Conservation (phyloP, 345 rosid genomes). For the Stellera chamaejasme region DNA sequence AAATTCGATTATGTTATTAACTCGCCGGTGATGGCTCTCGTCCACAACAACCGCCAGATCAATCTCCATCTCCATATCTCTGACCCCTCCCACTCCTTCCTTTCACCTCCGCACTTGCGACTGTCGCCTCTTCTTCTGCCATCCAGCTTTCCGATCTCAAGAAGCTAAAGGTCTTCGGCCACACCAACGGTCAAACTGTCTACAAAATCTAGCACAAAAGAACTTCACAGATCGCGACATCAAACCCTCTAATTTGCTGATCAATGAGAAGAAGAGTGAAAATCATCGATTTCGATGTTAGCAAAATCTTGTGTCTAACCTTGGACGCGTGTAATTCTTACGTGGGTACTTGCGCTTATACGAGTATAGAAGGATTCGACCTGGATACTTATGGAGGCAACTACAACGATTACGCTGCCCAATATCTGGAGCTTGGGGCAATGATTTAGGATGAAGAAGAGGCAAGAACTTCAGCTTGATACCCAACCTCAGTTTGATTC, state of each 20-base stretch:
- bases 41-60: conserved; percentile 72
- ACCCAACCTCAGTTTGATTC: no score
- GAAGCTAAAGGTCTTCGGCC: conserved; percentile 57
- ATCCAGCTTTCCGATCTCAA: conserved; percentile 45
- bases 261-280: conserved; percentile 50
- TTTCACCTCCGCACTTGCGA: conserved; percentile 10
- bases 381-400: conserved; percentile 52
- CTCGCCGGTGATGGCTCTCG: conserved; percentile 39
- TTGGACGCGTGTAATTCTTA: conserved; percentile 76
- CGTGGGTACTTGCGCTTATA: conserved; percentile 89
- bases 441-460: no score
- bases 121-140: conserved; percentile 8
- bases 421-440: conserved; percentile 88
- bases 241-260: conserved; percentile 73
- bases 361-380: conserved; percentile 88
- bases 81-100: conserved; percentile 51
- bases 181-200: conserved; percentile 78
- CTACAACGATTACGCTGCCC: conserved; percentile 62
- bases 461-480: no score
- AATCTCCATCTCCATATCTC: conserved; percentile 69
- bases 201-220: conserved; percentile 60
- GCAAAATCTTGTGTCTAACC: conserved; percentile 59
- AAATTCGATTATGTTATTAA: no score
- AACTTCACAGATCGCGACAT: conserved; percentile 58
- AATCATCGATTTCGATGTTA: conserved; percentile 81